A percentile compares a stretch with the other conserved stretches of the same genome.
Evolutionary conservation across 345 rosid species (phyloP).

Genomic region (Aquilaria sinensis): DNA sequence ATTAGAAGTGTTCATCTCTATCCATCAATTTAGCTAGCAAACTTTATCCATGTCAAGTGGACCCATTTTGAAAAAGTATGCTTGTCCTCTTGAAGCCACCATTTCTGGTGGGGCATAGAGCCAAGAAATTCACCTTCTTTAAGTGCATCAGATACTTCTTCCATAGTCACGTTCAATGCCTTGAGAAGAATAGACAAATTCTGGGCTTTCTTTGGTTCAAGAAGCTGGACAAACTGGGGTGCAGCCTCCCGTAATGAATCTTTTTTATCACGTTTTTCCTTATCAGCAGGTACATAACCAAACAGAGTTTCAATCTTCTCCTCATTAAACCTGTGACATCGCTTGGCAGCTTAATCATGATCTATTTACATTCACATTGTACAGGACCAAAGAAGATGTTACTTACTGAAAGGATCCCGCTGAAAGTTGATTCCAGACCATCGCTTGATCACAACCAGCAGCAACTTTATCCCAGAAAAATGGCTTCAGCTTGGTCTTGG

Average conservation of each 20-base stretch:
- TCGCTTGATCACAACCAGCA: constrained; percentile 64
- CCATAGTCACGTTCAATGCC: constrained; percentile 75
- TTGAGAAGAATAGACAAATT: constrained; percentile 87
- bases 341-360: not conserved
- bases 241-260: constrained; percentile 37
- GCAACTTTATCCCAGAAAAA: constrained; percentile 97
- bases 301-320: constrained; percentile 88
- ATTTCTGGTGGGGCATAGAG: no score
- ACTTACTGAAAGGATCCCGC: constrained; percentile 97
- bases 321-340: constrained; percentile 72
- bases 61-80: no score
- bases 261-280: constrained; percentile 39
- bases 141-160: constrained; percentile 75
- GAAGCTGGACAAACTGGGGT: constrained; percentile 58
- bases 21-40: no score
- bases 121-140: constrained; percentile 49
- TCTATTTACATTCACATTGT: not conserved
- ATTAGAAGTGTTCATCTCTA: no score
- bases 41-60: no score
- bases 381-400: not conserved
- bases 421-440: constrained; percentile 98
- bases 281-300: constrained; percentile 46
- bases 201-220: constrained; percentile 88
- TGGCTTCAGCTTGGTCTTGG: constrained; percentile 84
- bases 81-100: no score